Base-by-base conservation (phyloP, 371 early-diverging fungal genomes). In the Rhizomucor pusillus region DNA sequence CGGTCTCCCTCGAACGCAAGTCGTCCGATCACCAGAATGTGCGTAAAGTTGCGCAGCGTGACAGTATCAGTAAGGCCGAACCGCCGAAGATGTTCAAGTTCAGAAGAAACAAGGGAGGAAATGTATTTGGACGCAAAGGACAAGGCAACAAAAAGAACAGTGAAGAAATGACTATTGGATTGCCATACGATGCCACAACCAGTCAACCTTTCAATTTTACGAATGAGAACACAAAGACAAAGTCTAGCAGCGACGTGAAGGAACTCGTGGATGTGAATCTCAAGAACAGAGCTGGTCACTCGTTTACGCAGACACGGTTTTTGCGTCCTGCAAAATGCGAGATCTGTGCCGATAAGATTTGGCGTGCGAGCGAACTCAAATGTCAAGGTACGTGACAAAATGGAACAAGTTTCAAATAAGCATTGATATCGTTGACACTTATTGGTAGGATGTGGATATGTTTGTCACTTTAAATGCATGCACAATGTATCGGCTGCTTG, bases 331-430 rank as follows among this genome's bases (percentile, higher is more conserved):
- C 81, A 13, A 89, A 89, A 40, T 94, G 96, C 63, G 92, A 92
- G 43, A 71, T 71, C 25, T 95, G 96, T 56, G 69, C 74, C 43
- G 95, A 95, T 59, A 91, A 92, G 59, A 80, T 95, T 56, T 91
- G 94, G 90, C 85, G 92, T 35, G 73, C 86, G 10, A 87, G 80
- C 46, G 92, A 91, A 62, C 64, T 88, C 54, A 75, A 84, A 36
- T 95, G 96, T 60, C 77, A 82, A 41, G 77, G 87, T 86, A 81
- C 64, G 51, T 5, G 19, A 11, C 18, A 44, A 18, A 37, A 36
- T 25, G 41, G 43, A 25, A 33, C 35, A 14, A 37, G n/a, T 13
- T 44, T 18, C 9, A 33, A 20, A 20, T 50, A 49, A 1, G 10
- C 18, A 0, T 34, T 7, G 5, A 24, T 25, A 40, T 2, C 22